Base-by-base conservation (phyloP, 2,329 filamentous ascomycete genomes). In the Apiospora koreana region DNA sequence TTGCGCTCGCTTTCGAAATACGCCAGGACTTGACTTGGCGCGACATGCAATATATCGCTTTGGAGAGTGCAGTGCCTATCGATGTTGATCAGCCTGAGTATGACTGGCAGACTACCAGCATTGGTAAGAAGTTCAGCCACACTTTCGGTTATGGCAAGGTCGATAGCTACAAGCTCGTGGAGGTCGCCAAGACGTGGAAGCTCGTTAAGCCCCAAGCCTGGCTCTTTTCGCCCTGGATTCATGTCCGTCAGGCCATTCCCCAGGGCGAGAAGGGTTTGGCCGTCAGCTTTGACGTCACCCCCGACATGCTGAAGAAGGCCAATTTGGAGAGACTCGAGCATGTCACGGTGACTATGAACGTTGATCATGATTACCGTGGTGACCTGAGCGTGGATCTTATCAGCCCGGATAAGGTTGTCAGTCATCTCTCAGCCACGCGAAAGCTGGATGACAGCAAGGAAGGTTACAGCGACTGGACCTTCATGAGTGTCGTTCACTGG, bases 401-500 rank as follows among this genome's bases (percentile, higher is more conserved):
- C 78, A 97, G 94, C 76, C 96, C 96, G 0, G 85, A 89, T 42
- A 93, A 94, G 12, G 83, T 98, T 70, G 85, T 94, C 73, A 97
- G 94, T 78, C 92, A 97, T 78, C 89, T 99, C 68, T 92, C 95
- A 5, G 93, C 91, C 16, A 85, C 92, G 1, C 92, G 96, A 73
- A 87, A 87, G 71, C 81, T 89, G 28, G 96, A 99, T 80, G 84
- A 87, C 1, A 87, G 87, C 45, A 79, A 83, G 0, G 81, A 83
- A 28, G 96, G 96, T 10, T 99, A 98, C 79, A 84, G 91, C 46
- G 94, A 98, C 82, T 99, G 96, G 96, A 98, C 95, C 0, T 99
- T 99, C 77, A 99, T 99, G 96, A 97, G 92, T 72, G 96, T 99
- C 46, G 95, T 92, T 73, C 96, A 99, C 80, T 99, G 95, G 93